Evolutionary conservation across 2,329 filamentous ascomycete genomes (phyloP), one percentile per base, ranked within the genome.

Genomic region (Aspergillus sp.): DNA sequence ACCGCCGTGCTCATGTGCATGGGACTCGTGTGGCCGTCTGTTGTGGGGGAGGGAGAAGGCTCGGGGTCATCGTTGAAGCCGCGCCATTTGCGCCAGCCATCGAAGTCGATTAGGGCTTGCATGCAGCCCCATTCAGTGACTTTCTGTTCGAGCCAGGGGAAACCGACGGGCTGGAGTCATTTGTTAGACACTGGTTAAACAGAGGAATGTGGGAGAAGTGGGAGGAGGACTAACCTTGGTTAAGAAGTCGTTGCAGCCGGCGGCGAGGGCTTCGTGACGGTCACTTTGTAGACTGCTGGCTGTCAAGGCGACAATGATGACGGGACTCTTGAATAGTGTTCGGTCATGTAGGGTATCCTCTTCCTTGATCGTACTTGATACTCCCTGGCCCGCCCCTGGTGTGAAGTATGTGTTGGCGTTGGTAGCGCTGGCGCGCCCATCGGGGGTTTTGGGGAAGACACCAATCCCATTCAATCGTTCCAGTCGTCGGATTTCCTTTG

Each of bases 111-210:
- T 20, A 98, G 79, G 7, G 93, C 93, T 74, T 97, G 93, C 93
- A 98, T 98, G 74, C 93, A 97, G 48, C 93, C 93, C 93, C 93
- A 98, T 76, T 98, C 93, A 72, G 94, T 96, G 58, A 97, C 90
- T 69, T 98, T 98, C 49, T 91, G 83, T 67, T 96, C 89, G 22
- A 98, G 81, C 90, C 91, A 98, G 50, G 94, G 86, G 64, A 96
- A 96, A 66, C 95, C 95, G 57, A 98, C 91, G 17, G 93, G 93
- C 88, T 95, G 63, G 39, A 5, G 20, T 22, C 20, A 30, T 4
- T 30, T n/a, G 48, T 55, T 37, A 53, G 33, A 37, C 7, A 15
- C 5, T 3, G 33, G 7, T 7, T n/a, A 6, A 7, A 37, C 3
- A 37, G n/a, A 37, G 33, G 10, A 6, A 37, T 7, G 5, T 7